Conservation (phyloP, 148 eudicot species). For the Polygonum aviculare region DNA sequence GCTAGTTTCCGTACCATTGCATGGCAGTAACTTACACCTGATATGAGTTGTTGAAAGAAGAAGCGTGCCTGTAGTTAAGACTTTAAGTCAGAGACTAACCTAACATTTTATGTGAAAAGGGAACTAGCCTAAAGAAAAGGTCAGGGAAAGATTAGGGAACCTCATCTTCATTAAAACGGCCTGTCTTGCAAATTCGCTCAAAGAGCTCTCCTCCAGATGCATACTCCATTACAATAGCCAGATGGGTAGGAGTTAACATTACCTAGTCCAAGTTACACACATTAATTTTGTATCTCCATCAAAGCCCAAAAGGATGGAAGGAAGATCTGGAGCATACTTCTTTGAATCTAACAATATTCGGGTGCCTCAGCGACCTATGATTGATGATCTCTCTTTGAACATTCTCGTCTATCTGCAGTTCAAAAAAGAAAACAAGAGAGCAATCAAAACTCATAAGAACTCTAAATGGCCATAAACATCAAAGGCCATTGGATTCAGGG, state of each 20-base stretch:
- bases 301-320: slow-evolving; percentile 8
- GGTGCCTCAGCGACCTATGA: slow-evolving; percentile 39
- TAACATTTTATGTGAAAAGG: neutral
- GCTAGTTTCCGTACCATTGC: slow-evolving; percentile 28
- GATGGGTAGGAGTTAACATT: slow-evolving; percentile 42
- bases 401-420: slow-evolving; percentile 37
- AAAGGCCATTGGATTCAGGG: neutral
- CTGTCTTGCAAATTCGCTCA: slow-evolving; percentile 35
- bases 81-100: neutral
- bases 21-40: slow-evolving; percentile 43
- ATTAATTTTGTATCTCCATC: neutral
- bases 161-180: slow-evolving; percentile 48
- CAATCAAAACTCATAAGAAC: neutral
- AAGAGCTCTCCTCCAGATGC: slow-evolving; percentile 49
- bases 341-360: slow-evolving; percentile 41
- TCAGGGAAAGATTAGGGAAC: slow-evolving; percentile 8
- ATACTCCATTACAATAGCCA: slow-evolving; percentile 52
- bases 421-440: neutral
- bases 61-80: slow-evolving; percentile 32
- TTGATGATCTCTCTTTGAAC: slow-evolving; percentile 46
- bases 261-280: slow-evolving; percentile 18
- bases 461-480: neutral
- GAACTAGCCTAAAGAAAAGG: neutral
- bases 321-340: slow-evolving; percentile 22
- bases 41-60: slow-evolving; percentile 42